Conservation (phyloP, 148 eudicot species). For the Limonium bicolor region DNA sequence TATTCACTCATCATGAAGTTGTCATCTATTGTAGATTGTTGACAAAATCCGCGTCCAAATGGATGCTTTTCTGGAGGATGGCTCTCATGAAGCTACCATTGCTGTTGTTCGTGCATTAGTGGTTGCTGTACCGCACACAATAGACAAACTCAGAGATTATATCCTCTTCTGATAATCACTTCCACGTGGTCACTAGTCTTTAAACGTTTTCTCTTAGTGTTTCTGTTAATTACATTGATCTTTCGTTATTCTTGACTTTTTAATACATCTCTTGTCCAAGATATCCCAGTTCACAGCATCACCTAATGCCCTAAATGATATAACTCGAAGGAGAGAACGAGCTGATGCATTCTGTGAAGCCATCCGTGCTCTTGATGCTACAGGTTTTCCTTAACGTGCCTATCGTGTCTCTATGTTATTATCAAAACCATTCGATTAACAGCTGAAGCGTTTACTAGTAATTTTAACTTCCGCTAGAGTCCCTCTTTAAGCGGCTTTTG, state of each 20-base stretch:
- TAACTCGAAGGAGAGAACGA: constrained; percentile 68
- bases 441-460: not conserved
- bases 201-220: not conserved
- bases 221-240: not conserved
- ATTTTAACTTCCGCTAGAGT: not conserved
- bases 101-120: constrained; percentile 88
- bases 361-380: constrained; percentile 94
- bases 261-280: constrained; percentile 79
- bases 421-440: no score
- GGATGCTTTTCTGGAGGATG: constrained; percentile 99
- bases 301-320: constrained; percentile 42
- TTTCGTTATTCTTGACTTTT: constrained; percentile 38
- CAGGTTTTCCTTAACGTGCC: constrained; percentile 30
- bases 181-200: no score
- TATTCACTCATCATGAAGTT: not conserved
- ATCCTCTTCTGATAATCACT: constrained; percentile 57
- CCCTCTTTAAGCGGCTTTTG: not conserved
- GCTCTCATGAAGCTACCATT: constrained; percentile 87
- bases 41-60: constrained; percentile 96
- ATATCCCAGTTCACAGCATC: constrained; percentile 57
- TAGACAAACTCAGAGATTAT: constrained; percentile 90
- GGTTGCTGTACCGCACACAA: constrained; percentile 89
- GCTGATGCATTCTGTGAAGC: constrained; percentile 90
- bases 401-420: not conserved
- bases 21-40: constrained; percentile 39